Conservation (phyloP, 257 asterid genomes). For the Fraxinus cuspidata region DNA sequence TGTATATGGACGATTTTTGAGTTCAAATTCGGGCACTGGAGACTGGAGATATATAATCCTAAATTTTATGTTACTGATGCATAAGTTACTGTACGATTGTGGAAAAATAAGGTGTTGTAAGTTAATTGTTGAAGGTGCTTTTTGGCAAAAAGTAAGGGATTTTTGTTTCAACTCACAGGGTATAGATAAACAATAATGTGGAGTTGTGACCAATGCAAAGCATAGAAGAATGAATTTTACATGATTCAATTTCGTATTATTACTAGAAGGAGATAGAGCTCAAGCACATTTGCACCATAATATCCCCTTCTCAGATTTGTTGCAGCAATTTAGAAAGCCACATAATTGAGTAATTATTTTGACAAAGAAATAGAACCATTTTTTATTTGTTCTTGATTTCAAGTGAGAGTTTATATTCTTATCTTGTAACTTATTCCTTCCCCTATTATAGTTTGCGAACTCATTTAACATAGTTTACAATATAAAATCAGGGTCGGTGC, state of each 20-base stretch:
- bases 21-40: background rate
- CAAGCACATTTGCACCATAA: background rate
- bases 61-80: background rate
- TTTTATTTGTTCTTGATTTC: background rate
- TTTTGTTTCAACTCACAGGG: background rate
- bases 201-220: background rate
- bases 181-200: background rate
- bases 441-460: background rate
- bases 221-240: background rate
- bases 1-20: background rate
- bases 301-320: background rate
- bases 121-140: background rate
- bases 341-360: background rate
- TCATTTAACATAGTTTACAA: slow-evolving; percentile 17
- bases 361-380: background rate
- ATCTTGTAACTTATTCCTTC: background rate
- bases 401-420: background rate
- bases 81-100: background rate
- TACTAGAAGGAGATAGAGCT: background rate
- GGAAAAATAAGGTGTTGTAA: background rate
- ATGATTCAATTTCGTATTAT: background rate
- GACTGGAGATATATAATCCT: background rate
- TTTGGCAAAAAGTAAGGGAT: slow-evolving; percentile 8
- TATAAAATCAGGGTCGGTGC: slow-evolving; percentile 50
- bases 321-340: background rate